These are phyloP conservation scores for Lyophyllum decastes DNA, from an alignment of 768 basidiomycete genomes.

Conservation along the genomic window DNA sequence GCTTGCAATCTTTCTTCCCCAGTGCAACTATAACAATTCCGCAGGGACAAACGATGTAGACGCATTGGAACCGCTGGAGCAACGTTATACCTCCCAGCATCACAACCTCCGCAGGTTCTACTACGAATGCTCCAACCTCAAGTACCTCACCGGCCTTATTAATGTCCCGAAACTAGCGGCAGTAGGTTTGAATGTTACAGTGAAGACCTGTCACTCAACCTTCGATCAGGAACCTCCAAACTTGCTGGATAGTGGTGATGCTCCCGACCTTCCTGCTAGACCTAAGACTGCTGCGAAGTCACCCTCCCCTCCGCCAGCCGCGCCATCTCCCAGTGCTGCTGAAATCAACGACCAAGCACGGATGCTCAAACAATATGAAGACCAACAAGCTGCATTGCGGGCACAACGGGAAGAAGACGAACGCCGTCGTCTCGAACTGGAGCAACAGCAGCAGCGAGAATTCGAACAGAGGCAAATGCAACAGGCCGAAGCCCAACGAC, in stretches of 20 bases:
- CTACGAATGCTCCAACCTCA: constrained; percentile 98
- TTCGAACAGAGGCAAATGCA: constrained; percentile 87
- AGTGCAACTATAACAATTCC: constrained; percentile 7
- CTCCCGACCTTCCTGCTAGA: constrained; percentile 87
- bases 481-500: constrained; percentile 85
- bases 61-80: constrained; percentile 83
- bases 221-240: constrained; percentile 88
- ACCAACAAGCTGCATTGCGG: constrained; percentile 87
- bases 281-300: constrained; percentile 61
- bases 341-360: constrained; percentile 89
- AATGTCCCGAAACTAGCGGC: constrained; percentile 97
- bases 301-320: constrained; percentile 67
- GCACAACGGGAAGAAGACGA: constrained; percentile 84
- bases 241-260: constrained; percentile 76
- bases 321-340: constrained; percentile 68
- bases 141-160: constrained; percentile 95
- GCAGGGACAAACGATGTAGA: constrained; percentile 88
- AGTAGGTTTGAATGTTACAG: constrained; percentile 41
- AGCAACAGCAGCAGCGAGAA: constrained; percentile 80
- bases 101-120: constrained; percentile 95
- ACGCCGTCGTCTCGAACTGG: constrained; percentile 71
- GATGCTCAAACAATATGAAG: constrained; percentile 95
- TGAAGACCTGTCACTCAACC: background rate
- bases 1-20: constrained; percentile 15
- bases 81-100: constrained; percentile 90